Evolutionary conservation across 306 rosid species (phyloP).

Genomic region (Boehmeria nivea): DNA sequence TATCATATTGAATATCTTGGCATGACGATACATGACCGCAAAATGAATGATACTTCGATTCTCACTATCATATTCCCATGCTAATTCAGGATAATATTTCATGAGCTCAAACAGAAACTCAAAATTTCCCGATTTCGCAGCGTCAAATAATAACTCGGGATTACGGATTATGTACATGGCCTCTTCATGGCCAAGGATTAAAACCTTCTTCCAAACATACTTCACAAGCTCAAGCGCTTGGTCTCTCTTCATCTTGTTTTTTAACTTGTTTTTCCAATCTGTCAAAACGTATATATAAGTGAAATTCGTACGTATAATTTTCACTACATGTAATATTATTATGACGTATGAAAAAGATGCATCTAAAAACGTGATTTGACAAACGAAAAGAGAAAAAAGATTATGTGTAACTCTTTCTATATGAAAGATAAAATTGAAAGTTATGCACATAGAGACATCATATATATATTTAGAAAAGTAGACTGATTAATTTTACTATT

Average conservation of each 20-base stretch:
- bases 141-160: slow-evolving; percentile 9
- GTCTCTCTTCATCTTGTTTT: not conserved
- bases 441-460: too few species aligned
- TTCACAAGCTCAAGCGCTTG: slow-evolving; percentile 14
- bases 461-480: too few species aligned
- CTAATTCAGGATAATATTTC: slow-evolving; percentile 14
- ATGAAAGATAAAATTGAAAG: too few species aligned
- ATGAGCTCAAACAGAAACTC: slow-evolving; percentile 22
- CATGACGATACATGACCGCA: slow-evolving; percentile 17
- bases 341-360: too few species aligned
- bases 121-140: slow-evolving; percentile 23
- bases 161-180: not conserved
- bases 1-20: slow-evolving; percentile 8
- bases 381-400: too few species aligned
- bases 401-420: too few species aligned
- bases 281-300: too few species aligned
- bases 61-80: slow-evolving; percentile 9
- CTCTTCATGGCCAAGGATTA: not conserved
- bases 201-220: slow-evolving; percentile 5
- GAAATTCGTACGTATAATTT: too few species aligned
- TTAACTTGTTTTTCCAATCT: not conserved
- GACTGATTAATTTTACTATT: too few species aligned
- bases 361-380: too few species aligned
- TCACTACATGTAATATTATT: too few species aligned
- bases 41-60: slow-evolving; percentile 21